These are phyloP conservation scores for Sorghum bicolor DNA, from an alignment of 176 grass and related monocot species.

Conservation along the genomic window DNA sequence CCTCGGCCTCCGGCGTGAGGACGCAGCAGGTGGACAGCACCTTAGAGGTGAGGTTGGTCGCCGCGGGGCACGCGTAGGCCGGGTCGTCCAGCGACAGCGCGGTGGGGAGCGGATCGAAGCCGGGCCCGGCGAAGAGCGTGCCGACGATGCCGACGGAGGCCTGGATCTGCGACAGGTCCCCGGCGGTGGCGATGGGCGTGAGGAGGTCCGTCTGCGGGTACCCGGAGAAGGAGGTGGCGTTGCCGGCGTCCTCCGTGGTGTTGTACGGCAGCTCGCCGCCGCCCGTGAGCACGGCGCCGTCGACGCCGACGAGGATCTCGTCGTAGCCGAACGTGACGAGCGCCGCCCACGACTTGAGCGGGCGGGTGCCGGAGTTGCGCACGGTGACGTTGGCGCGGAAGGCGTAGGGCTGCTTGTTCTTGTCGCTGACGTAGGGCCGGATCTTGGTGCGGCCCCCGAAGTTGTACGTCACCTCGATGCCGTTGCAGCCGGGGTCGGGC, in stretches of 20 bases:
- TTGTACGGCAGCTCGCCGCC: slow-evolving; percentile 69
- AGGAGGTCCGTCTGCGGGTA: slow-evolving; percentile 71
- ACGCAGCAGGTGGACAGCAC: slow-evolving; percentile 62
- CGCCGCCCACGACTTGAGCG: slow-evolving; percentile 68
- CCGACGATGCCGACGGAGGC: slow-evolving; percentile 55
- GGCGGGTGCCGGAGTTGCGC: slow-evolving; percentile 60
- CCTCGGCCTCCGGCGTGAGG: slow-evolving; percentile 54
- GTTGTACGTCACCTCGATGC: slow-evolving; percentile 59
- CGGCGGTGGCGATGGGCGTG: slow-evolving; percentile 77
- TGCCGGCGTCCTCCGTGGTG: slow-evolving; percentile 59
- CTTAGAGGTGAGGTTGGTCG: background rate
- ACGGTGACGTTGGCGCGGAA: slow-evolving; percentile 64
- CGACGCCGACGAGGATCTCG: slow-evolving; percentile 76
- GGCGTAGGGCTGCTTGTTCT: slow-evolving; percentile 61
- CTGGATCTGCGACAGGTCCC: slow-evolving; percentile 47
- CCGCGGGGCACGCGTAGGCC: slow-evolving; percentile 54
- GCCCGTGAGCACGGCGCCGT: slow-evolving; percentile 63
- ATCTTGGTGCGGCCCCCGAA: slow-evolving; percentile 44
- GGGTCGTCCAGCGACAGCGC: slow-evolving; percentile 47
- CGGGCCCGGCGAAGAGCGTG: slow-evolving; percentile 61
- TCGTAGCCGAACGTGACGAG: slow-evolving; percentile 52
- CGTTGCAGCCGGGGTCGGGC: slow-evolving; percentile 68
- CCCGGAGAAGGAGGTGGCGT: slow-evolving; percentile 82
- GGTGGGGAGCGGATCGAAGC: slow-evolving; percentile 47
- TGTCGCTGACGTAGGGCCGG: slow-evolving; percentile 57